Evolutionary conservation across 352 stramenopile genomes (phyloP).

Genomic region (Globisporangium echinulatum): DNA sequence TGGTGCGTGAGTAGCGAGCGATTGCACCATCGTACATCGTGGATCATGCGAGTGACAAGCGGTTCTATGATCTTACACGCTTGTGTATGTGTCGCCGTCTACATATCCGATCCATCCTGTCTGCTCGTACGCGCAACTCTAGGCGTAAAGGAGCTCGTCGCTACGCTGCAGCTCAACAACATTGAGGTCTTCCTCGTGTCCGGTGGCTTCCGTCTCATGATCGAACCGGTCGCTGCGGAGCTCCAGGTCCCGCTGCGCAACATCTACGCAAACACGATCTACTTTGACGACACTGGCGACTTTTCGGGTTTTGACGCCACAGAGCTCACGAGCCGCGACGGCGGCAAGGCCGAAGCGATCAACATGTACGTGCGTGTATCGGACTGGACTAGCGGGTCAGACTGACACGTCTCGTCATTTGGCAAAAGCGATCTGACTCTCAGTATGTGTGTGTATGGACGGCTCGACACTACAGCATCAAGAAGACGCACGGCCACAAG

Average conservation of each 20-base stretch:
- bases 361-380: slow-evolving; percentile 33
- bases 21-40: no score
- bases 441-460: background rate
- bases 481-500: slow-evolving; percentile 88
- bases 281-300: slow-evolving; percentile 86
- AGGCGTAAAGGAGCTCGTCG: slow-evolving; percentile 88
- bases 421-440: background rate
- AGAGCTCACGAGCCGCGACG: slow-evolving; percentile 90
- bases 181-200: slow-evolving; percentile 97
- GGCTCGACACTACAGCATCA: slow-evolving; percentile 65
- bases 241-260: slow-evolving; percentile 82
- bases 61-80: background rate
- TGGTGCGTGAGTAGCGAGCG: background rate
- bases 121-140: background rate
- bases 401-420: no score
- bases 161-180: slow-evolving; percentile 81
- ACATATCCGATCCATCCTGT: no score
- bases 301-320: slow-evolving; percentile 93
- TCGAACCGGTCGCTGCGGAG: slow-evolving; percentile 92
- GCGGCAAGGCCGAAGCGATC: slow-evolving; percentile 76
- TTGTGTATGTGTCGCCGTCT: slow-evolving; percentile 5
- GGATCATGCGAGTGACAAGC: no score
- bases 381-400: no score
- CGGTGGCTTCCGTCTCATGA: slow-evolving; percentile 98
- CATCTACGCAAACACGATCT: slow-evolving; percentile 98